These are phyloP conservation scores for Leptographium radiaticola DNA, from an alignment of 2,329 filamentous ascomycete species.

Conservation along the genomic window DNA sequence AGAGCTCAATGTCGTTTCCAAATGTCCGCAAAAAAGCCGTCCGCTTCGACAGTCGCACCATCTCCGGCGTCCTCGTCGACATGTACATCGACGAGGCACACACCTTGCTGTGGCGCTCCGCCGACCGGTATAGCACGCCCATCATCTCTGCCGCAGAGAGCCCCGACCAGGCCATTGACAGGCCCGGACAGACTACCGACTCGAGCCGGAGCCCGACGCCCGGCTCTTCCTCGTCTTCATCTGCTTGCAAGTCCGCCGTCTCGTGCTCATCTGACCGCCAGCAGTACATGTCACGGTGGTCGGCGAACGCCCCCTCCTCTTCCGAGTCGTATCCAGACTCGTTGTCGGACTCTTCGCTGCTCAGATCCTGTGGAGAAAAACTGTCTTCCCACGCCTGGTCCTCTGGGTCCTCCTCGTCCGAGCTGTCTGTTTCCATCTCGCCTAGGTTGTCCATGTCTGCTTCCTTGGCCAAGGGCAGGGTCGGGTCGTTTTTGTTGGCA, in stretches of 20 bases:
- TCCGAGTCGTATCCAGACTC: not conserved
- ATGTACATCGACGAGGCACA: not conserved
- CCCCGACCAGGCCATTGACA: constrained; percentile 2
- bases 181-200: constrained; percentile 8
- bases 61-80: constrained; percentile 2
- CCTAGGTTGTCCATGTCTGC: not conserved
- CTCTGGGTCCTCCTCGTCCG: not conserved
- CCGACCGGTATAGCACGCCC: not conserved
- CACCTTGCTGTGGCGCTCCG: not conserved
- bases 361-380: not conserved
- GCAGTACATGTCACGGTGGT: not conserved
- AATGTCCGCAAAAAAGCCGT: constrained; percentile 32
- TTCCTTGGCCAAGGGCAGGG: not conserved
- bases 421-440: not conserved
- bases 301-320: not conserved
- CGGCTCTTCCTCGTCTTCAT: not conserved
- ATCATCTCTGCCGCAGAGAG: not conserved
- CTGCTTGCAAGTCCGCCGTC: not conserved
- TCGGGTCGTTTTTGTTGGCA: not conserved
- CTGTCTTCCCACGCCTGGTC: not conserved
- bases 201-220: not conserved
- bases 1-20: constrained; percentile 34
- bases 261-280: not conserved
- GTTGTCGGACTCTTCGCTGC: not conserved
- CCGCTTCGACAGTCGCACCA: constrained; percentile 9